Base-by-base conservation (phyloP, 257 asterid species). In the Plectranthus barbatus region DNA sequence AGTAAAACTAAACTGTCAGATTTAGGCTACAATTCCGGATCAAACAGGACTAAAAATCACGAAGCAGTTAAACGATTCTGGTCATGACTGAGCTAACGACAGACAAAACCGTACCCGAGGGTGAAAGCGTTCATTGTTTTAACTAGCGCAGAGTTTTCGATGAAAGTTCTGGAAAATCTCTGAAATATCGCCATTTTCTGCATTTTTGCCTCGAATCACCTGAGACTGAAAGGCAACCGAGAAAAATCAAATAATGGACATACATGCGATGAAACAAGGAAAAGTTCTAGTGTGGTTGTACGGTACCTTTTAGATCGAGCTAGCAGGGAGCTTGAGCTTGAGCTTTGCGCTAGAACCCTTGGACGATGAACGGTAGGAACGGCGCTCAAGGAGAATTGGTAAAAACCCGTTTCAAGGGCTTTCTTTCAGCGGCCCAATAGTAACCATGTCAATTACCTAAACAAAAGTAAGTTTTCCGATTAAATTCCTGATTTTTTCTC, bases 141-240 rank as follows among this genome's bases (percentile, higher is more conserved):
- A 56, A 85, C 75, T 42, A 84, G 52, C 60, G 86, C 56, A 41
- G 85, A 68, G 83, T 73, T 76, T 0, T 81, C 87, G n/a, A 84
- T 78, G 57, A 80, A 81, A 44, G 70, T 78, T 45, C 83, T 73
- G 8, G 87, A 80, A 69, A 84, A 75, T 45, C 87, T 74, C 74
- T 74, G 81, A 53, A 86, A 70, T 64, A 73, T 49, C 74, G 84
- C 64, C 80, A 86, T 73, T 64, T 79, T 74, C 74, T 49, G 68
- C 87, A 76, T 67, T 47, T 63, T 18, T 26, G 56, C 60, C 7
- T 39, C 41, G n/a, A 53, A 37, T 78, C 72, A 70, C 56, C 80
- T 76, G 65, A 58, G 0, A 20, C 11, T 19, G 12, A 20, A 58
- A 20, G 0, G 0, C 17, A 39, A 17, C 5, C 24, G 7, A 14